Evolutionary conservation across 768 basidiomycete species (phyloP).

Genomic region (Suillus decipiens): DNA sequence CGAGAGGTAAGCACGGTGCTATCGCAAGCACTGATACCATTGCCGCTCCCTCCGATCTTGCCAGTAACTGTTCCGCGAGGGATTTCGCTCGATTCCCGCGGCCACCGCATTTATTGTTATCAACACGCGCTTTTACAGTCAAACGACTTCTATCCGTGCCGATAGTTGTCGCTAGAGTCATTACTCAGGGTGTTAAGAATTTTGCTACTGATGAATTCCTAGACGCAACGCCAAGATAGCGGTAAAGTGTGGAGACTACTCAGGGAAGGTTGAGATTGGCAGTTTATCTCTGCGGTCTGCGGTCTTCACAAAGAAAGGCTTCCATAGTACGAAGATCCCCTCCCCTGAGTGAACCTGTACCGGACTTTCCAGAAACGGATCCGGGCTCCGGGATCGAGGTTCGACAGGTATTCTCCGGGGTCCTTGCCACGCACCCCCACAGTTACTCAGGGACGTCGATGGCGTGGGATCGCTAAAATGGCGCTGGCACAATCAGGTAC

Average conservation of each 20-base stretch:
- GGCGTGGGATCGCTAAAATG: constrained; percentile 29
- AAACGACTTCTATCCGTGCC: not conserved
- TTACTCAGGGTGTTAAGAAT: not conserved
- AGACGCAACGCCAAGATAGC: not conserved
- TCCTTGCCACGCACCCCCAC: not conserved
- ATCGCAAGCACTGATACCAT: not conserved
- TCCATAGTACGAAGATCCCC: not conserved
- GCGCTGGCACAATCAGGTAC: constrained; percentile 16
- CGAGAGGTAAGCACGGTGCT: not conserved
- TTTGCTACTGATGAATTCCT: not conserved
- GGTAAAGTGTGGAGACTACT: not conserved
- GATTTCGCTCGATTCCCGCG: not conserved
- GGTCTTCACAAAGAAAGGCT: not conserved
- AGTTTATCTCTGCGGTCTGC: not conserved
- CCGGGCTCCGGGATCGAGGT: not conserved
- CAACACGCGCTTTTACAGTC: not conserved
- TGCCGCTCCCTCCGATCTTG: not conserved
- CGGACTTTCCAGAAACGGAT: not conserved
- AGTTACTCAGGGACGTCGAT: constrained; percentile 25
- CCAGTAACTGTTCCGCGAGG: not conserved
- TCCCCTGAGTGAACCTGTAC: not conserved
- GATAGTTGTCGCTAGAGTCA: not conserved
- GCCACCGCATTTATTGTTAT: not conserved
- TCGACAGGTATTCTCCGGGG: constrained; percentile 3
- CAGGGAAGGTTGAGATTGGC: not conserved